These are phyloP conservation scores for Penicillium sp. DNA, from an alignment of 2,329 filamentous ascomycete species.

Conservation along the genomic window DNA sequence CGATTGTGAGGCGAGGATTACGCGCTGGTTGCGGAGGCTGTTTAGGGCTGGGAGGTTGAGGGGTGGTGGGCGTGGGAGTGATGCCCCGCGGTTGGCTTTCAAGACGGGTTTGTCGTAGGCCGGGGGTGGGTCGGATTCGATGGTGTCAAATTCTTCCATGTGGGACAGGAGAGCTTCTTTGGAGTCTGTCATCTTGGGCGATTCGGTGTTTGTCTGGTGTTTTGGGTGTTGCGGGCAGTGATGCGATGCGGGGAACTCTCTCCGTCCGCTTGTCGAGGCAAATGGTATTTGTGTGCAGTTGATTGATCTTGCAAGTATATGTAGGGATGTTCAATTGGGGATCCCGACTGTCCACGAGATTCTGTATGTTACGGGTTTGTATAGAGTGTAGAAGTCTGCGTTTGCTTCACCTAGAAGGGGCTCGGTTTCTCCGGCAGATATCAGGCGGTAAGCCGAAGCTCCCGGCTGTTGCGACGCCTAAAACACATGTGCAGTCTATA, in stretches of 20 bases:
- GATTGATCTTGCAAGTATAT: not conserved
- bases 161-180: constrained; percentile 30
- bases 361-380: not conserved
- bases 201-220: constrained; percentile 3
- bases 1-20: constrained; percentile 88
- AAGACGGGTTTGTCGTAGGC: constrained; percentile 33
- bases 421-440: constrained; percentile 2
- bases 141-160: constrained; percentile 8
- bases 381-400: not conserved
- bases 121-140: constrained; percentile 32
- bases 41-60: constrained; percentile 78
- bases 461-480: not conserved
- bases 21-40: constrained; percentile 72
- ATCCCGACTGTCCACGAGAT: not conserved
- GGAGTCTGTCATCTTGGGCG: constrained; percentile 30
- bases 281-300: not conserved
- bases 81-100: constrained; percentile 21
- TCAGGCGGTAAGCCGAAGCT: constrained; percentile 4
- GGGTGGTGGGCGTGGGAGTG: constrained; percentile 51
- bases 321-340: not conserved
- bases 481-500: not conserved
- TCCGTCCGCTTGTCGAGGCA: not conserved
- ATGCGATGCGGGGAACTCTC: not conserved
- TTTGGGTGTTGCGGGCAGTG: not conserved
- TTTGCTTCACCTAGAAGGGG: not conserved